Evolutionary conservation across 208 protist genomes (phyloP), one percentile per base, ranked within the genome.

Genomic region (Balamuthia mandrillaris): DNA sequence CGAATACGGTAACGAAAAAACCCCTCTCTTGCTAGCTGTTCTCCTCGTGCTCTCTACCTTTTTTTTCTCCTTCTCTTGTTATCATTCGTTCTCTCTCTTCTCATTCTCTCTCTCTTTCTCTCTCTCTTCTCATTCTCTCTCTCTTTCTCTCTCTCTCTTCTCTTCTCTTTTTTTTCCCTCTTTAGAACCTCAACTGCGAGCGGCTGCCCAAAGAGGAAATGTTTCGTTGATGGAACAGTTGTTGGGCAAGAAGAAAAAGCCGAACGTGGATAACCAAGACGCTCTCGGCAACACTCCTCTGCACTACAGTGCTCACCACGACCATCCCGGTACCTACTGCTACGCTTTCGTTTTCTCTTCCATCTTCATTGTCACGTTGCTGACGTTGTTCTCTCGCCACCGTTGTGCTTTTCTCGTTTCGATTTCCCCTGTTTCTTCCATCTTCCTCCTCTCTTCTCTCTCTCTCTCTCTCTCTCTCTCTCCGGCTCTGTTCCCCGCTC

Each of bases 261-360:
- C 56, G 29, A 77, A 77, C 41, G 44, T 77, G 27, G 41, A 77
- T 31, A 45, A 39, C 68, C 35, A 39, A 6, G 68, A 77, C 24
- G 68, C 44, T 10, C 42, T 77, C 10, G 68, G 68, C 42, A 77
- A 77, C 68, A 77, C 68, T 14, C 44, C 68, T 29, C 68, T 77
- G 27, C 68, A 77, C 42, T 77, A 77, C 42, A 58, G 44, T 5
- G 68, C 68, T 7, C 68, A 77, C 27, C 68, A 77, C 24, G 68
- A 77, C 44, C 68, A 77, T 24, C 68, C 68, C 68, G 68, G 68
- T 77, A 74, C 65, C 18, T 3, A 66, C 58, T 31, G 33, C 7
- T 63, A 21, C 54, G 24, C 56, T 29, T 63, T 9, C 21, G n/a
- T 68, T 7, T 68, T 6, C 60, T 68, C 6, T 3, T 37, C 31